Conservation (phyloP, 1,284 basidiomycete species). For the Rhizoctonia solani region DNA sequence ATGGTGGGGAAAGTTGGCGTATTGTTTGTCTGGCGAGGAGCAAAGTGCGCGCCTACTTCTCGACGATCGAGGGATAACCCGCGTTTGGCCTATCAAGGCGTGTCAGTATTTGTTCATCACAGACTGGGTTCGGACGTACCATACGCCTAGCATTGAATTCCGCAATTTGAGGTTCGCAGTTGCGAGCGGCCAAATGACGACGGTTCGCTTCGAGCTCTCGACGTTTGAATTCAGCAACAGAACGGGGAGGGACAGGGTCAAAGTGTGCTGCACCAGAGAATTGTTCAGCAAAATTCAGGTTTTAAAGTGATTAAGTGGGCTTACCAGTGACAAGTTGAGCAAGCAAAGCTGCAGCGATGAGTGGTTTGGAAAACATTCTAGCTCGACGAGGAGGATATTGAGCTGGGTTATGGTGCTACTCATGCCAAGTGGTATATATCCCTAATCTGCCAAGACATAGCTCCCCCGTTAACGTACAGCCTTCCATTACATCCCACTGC, state of each 20-base stretch:
- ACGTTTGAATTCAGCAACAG: neutral
- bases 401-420: no score
- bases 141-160: neutral
- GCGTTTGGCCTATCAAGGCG: neutral
- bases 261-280: neutral
- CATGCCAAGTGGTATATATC: no score
- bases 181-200: neutral
- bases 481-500: no score
- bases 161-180: slow-evolving; percentile 1
- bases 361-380: no score
- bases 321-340: no score
- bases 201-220: neutral
- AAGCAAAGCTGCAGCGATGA: no score
- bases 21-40: neutral
- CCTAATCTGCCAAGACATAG: no score
- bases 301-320: no score
- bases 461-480: no score
- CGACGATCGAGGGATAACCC: neutral
- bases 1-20: neutral
- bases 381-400: no score
- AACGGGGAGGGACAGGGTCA: neutral
- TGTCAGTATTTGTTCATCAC: neutral
- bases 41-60: neutral
- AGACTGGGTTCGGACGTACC: neutral
- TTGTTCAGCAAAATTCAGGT: no score